Percentiles rank a stretch among this genome's conserved stretches.
These are phyloP conservation scores for Helichrysum umbraculigerum DNA, from an alignment of 129 eudicot species.

Conservation along the genomic window DNA sequence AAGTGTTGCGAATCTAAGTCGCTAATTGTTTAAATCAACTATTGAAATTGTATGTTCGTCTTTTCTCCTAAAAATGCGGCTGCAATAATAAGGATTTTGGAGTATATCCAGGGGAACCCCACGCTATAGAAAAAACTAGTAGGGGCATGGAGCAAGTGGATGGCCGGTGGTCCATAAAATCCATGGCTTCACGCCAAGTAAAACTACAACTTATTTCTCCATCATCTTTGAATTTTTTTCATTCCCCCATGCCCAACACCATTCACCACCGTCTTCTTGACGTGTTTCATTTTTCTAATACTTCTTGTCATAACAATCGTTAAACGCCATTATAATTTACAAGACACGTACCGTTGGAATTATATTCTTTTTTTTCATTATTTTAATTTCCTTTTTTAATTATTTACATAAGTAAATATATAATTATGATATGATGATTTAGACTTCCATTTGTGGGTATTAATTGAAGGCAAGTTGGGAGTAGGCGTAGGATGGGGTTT, in stretches of 20 bases:
- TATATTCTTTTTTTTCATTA: neutral
- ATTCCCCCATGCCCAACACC: neutral
- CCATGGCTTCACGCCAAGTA: conserved; percentile 1
- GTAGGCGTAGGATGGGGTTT: neutral
- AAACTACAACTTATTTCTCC: neutral
- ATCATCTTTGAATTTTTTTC: neutral
- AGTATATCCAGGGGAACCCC: neutral
- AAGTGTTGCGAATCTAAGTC: too few relatives aligned
- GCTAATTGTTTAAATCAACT: too few relatives aligned
- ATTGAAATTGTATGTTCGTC: too few relatives aligned
- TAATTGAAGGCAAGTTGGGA: neutral
- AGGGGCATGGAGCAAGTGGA: neutral
- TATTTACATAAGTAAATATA: too few relatives aligned
- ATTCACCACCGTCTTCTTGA: conserved; percentile 17
- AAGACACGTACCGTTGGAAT: too few relatives aligned
- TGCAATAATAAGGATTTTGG: too few relatives aligned
- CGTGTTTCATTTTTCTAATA: neutral
- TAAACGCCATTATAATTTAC: too few relatives aligned
- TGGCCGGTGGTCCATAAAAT: conserved; percentile 14
- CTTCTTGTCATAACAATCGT: neutral
- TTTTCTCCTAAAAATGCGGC: too few relatives aligned
- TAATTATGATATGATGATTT: neutral
- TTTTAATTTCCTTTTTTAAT: neutral
- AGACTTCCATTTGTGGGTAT: neutral
- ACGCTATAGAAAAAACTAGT: neutral